Evolutionary conservation across 768 basidiomycete genomes (phyloP).

Genomic region (Suillus subaureus): DNA sequence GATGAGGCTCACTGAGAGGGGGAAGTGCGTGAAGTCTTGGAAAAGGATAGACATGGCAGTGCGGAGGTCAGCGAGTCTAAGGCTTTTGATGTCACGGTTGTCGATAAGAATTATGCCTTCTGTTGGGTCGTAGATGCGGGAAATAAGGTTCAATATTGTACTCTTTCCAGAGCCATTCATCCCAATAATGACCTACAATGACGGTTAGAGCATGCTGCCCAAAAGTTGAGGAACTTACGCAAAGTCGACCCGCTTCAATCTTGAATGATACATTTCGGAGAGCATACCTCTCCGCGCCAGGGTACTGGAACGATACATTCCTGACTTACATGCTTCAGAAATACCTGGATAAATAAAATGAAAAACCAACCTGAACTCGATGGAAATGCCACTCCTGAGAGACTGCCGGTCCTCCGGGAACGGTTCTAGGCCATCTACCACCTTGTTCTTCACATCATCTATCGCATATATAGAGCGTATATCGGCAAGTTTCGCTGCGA

Average conservation of each 20-base stretch:
- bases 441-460: constrained; percentile 55
- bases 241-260: constrained; percentile 69
- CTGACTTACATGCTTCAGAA: constrained; percentile 32
- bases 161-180: constrained; percentile 81
- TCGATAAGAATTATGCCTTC: constrained; percentile 72
- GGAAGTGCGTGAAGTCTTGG: constrained; percentile 81
- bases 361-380: constrained; percentile 53
- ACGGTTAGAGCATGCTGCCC: neutral
- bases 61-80: constrained; percentile 63
- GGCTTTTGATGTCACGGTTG: constrained; percentile 57
- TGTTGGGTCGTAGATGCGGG: constrained; percentile 67
- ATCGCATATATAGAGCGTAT: constrained; percentile 67
- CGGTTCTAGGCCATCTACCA: constrained; percentile 51
- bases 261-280: constrained; percentile 68
- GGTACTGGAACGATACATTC: constrained; percentile 74
- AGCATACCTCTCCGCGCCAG: constrained; percentile 51
- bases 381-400: constrained; percentile 48
- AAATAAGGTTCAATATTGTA: constrained; percentile 73
- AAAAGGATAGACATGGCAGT: constrained; percentile 70
- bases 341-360: constrained; percentile 6
- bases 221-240: constrained; percentile 47
- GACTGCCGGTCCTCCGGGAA: constrained; percentile 52
- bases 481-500: constrained; percentile 20
- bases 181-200: constrained; percentile 67
- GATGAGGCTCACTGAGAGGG: constrained; percentile 58